These are phyloP conservation scores for Mucor plumbeus DNA, from an alignment of 371 early-diverging fungal genomes.

Conservation along the genomic window DNA sequence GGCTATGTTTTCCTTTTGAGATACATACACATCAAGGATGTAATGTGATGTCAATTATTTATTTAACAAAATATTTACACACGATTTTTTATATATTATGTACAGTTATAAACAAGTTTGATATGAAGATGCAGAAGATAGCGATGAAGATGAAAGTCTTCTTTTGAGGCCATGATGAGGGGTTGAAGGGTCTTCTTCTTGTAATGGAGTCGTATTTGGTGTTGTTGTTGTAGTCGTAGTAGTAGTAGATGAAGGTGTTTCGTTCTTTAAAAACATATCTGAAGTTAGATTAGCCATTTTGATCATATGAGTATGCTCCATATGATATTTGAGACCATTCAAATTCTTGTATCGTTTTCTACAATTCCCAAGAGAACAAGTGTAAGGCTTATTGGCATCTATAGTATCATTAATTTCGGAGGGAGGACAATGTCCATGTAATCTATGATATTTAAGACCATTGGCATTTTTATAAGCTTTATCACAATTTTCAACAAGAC, in stretches of 20 bases:
- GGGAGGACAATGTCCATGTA: conserved; percentile 71
- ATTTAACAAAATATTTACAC: not conserved
- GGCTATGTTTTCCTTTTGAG: too few relatives aligned
- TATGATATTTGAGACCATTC: conserved; percentile 95
- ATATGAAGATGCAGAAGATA: conserved; percentile 5
- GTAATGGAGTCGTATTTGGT: not conserved
- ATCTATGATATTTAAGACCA: conserved; percentile 91
- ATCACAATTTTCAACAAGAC: conserved; percentile 79
- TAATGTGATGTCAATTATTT: not conserved
- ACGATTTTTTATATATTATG: not conserved
- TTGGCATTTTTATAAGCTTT: conserved; percentile 95
- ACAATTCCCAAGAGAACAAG: conserved; percentile 81
- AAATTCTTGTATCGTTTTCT: conserved; percentile 94
- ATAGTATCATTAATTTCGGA: conserved; percentile 33
- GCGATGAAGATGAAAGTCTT: not conserved
- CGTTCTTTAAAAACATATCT: conserved; percentile 10
- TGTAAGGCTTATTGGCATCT: conserved; percentile 70
- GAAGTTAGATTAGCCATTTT: conserved; percentile 16
- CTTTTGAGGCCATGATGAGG: conserved; percentile 4
- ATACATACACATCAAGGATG: not conserved
- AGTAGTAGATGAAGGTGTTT: not conserved
- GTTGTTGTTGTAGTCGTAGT: not conserved
- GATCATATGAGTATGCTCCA: conserved; percentile 62
- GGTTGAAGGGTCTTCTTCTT: not conserved
- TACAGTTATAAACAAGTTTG: not conserved